Base-by-base conservation (phyloP, 179 eudicot genomes). In the Sideroxylon spinosum region DNA sequence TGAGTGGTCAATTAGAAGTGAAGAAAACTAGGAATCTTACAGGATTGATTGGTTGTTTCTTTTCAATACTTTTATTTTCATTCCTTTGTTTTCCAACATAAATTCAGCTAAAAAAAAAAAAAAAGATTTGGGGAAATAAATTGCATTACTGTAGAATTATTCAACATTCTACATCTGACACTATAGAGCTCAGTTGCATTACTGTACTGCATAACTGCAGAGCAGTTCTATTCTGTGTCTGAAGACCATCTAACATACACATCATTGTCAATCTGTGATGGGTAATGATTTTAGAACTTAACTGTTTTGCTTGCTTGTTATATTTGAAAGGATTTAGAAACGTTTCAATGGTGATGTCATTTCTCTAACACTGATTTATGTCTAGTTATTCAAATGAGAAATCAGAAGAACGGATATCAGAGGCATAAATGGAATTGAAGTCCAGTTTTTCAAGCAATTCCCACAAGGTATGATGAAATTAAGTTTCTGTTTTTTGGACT, bases 371-470 rank as follows among this genome's bases (percentile, higher is more conserved):
- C 80, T 78, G 53, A 64, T 77, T 57, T 23, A 29, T 64, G 67
- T 75, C 53, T 73, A 90, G 93, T 70, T 88, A 85, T 60, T 88
- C 93, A 66, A 90, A 90, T 68, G 93, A 88, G 93, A 90, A 86
- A 88, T 88, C 93, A 4, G 90, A 90, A 84, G 83, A 85, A 55
- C 79, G 91, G 75, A 84, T 85, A 72, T 68, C 89, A 9, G 91
- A 90, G 49, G 77, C 78, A 37, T 80, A 81, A 25, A 81, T 66
- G 4, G 92, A 81, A 80, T 85, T 67, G 22, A 80, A 77, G 66
- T 65, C 79, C 23, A 50, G 32, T 57, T 55, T 79, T 68, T 60
- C 86, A 71, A 78, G 66, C 44, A 48, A 74, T 68, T 79, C 84
- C 22, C 77, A 83, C 17, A 71, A 87, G 91, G 92, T 78, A 75